Evolutionary conservation across 805 yeast species (phyloP).

Genomic region (Kazachstania psychrophila): DNA sequence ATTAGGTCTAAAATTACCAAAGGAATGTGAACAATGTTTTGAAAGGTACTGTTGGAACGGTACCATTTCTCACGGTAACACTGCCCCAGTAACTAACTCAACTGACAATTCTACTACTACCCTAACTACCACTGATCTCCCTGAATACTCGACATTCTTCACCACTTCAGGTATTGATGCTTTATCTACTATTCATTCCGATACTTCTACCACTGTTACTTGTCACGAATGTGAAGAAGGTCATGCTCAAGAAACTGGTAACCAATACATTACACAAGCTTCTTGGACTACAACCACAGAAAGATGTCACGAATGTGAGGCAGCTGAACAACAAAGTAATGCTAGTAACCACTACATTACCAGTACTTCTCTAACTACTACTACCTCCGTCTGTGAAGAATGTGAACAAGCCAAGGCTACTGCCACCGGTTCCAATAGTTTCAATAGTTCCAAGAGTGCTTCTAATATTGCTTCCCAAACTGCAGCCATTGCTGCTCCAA

Average conservation of each 20-base stretch:
- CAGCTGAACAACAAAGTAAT: too few species aligned
- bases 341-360: neutral
- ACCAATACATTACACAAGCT: too few species aligned
- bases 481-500: constrained; percentile 1
- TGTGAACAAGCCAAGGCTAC: constrained; percentile 1
- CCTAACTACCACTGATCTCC: constrained; percentile 6
- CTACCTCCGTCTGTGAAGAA: neutral
- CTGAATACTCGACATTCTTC: constrained; percentile 7
- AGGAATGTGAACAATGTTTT: constrained; percentile 66
- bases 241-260: too few species aligned
- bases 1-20: constrained; percentile 44
- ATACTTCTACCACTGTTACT: constrained; percentile 2
- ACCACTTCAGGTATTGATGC: constrained; percentile 4
- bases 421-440: neutral
- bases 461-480: neutral
- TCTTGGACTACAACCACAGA: constrained; percentile 1
- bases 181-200: constrained; percentile 2
- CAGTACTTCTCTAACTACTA: neutral
- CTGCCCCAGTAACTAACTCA: constrained; percentile 13
- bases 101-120: constrained; percentile 4
- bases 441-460: neutral
- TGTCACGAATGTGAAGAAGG: constrained; percentile 5
- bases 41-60: constrained; percentile 71
- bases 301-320: constrained; percentile 3
- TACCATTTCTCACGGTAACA: constrained; percentile 7